Conservation (phyloP, 176 grass and related monocot genomes). For the Musa acuminata region DNA sequence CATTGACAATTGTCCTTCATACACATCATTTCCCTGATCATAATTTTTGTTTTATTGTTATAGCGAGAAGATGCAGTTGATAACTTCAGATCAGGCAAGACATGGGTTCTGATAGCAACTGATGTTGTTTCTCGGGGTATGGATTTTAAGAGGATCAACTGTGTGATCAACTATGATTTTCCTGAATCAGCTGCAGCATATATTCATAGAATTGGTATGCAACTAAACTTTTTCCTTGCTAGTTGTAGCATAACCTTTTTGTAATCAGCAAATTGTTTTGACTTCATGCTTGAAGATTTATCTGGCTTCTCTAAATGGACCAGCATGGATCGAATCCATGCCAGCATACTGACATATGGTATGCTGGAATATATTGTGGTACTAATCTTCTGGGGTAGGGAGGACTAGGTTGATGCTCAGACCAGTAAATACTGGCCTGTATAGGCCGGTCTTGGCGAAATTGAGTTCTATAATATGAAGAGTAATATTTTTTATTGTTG, state of each 20-base stretch:
- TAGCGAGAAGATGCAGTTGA: slow-evolving; percentile 90
- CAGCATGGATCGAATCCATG: no score
- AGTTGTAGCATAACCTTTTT: neutral
- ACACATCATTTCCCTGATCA: neutral
- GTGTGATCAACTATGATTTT: slow-evolving; percentile 96
- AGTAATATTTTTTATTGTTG: no score
- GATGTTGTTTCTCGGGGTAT: slow-evolving; percentile 89
- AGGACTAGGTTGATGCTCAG: no score
- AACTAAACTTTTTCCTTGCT: neutral
- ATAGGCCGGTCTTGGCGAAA: no score
- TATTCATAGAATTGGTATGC: slow-evolving; percentile 86
- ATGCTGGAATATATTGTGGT: no score
- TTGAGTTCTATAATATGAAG: no score
- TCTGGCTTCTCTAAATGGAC: no score
- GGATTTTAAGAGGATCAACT: slow-evolving; percentile 95
- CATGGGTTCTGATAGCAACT: slow-evolving; percentile 85
- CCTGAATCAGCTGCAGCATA: slow-evolving; percentile 80
- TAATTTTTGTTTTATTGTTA: slow-evolving; percentile 23
- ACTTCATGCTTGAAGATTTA: neutral
- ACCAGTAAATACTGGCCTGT: no score
- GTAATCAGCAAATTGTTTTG: neutral
- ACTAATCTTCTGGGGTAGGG: no score
- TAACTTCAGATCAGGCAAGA: slow-evolving; percentile 87
- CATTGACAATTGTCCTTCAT: neutral
- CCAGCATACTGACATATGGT: no score